These are phyloP conservation scores for Misopates orontium DNA, from an alignment of 257 asterid genomes.

Conservation along the genomic window DNA sequence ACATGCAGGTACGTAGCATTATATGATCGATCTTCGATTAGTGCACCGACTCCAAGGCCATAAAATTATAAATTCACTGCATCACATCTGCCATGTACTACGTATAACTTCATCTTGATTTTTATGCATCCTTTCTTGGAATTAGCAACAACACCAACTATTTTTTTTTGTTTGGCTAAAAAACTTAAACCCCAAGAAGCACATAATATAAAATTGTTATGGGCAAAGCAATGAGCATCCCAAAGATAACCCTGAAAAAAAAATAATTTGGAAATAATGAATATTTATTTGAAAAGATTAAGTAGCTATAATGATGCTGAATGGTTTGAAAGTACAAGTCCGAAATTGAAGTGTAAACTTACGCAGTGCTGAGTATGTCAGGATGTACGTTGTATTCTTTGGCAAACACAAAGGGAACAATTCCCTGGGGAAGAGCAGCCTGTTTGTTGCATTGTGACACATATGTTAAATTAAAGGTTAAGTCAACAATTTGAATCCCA, in stretches of 20 bases:
- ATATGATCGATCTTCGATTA: conserved; percentile 30
- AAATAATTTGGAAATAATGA: not conserved
- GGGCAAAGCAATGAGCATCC: conserved; percentile 62
- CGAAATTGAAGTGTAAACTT: conserved; percentile 27
- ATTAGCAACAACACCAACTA: not conserved
- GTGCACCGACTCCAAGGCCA: conserved; percentile 31
- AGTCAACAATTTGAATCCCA: no score
- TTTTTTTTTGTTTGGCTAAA: conserved; percentile 3
- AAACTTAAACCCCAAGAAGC: conserved; percentile 50
- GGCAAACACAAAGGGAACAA: conserved; percentile 62
- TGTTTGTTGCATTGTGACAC: conserved; percentile 21
- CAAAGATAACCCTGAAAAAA: conserved; percentile 49
- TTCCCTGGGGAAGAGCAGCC: conserved; percentile 69
- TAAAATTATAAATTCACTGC: not conserved
- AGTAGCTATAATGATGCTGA: no score
- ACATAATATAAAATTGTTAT: conserved; percentile 55
- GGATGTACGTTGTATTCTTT: conserved; percentile 61
- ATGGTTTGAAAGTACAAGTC: not conserved
- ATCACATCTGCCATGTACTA: no score
- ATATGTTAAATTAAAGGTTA: no score
- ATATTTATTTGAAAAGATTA: no score
- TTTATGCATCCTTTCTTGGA: conserved; percentile 4
- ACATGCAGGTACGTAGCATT: conserved; percentile 22
- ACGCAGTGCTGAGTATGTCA: conserved; percentile 62
- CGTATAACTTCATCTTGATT: no score